Base-by-base conservation (phyloP, 306 rosid species). In the Trifolium pratense region DNA sequence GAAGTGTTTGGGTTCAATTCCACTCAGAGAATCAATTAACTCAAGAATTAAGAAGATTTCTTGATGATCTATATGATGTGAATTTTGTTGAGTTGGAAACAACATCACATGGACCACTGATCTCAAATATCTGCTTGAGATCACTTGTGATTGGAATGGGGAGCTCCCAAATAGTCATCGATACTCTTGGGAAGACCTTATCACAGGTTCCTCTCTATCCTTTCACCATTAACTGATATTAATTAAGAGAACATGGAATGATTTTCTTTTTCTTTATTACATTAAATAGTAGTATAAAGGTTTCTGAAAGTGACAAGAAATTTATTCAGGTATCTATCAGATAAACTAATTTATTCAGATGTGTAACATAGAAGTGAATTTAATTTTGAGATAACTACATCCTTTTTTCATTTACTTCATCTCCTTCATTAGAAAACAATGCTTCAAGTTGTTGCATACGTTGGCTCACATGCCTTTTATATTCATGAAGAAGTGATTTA, bases 1-100 rank as follows among this genome's bases (percentile, higher is more conserved):
- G 57, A 32, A 23, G 69, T 43, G 25, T 62, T 26, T 45, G 13
- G 63, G 63, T 75, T 49, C 48, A 70, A 7, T 80, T 69, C 9
- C 15, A 16, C 9, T 5, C 70, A 0, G 39, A 55, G 4, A 7
- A 13, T 63, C 58, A 21, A 23, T 10, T 80, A 8, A 31, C 5
- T 23, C 13, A 25, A 13, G 34, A 12, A 40, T 32, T 75, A 49
- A 39, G 26, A 11, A 55, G 55, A 34, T 13, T 70, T 55, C n/a
- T 46, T 46, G 1, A 61, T 52, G 68, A 46, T 8, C 2, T 37
- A 25, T 26, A 15, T 68, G 68, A 0, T 34, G 59, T 4, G 3
- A 16, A 39, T 62, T 10, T 42, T 5, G 15, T 0, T 53, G 23
- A 39, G 64, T 60, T 80, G 53, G 72, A 60, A 68, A n/a, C 6